Conservation (phyloP, 352 stramenopile genomes). For the Globisporangium cederbergense region DNA sequence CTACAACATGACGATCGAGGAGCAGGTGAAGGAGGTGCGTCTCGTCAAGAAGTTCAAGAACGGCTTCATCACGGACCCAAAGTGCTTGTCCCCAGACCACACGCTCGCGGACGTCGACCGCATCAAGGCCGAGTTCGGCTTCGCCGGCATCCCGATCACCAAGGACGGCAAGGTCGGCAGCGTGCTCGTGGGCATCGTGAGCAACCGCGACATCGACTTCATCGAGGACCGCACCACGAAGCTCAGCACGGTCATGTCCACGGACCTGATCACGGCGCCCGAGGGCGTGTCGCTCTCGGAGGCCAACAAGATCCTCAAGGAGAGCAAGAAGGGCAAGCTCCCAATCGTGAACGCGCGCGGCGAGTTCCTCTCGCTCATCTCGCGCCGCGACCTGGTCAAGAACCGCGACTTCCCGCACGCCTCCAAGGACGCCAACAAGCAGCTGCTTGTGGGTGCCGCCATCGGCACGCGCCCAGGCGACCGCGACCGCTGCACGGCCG, state of each 20-base stretch:
- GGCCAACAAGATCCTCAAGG: constrained; percentile 97
- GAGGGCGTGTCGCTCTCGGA: constrained; percentile 95
- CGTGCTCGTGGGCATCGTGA: constrained; percentile 98
- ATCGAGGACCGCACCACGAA: constrained; percentile 92
- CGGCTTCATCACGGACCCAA: constrained; percentile 99
- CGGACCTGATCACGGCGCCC: constrained; percentile 90
- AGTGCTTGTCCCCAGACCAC: constrained; percentile 94
- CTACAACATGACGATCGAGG: constrained; percentile 99
- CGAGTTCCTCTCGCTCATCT: constrained; percentile 98
- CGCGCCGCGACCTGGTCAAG: constrained; percentile 97
- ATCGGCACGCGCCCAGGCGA: constrained; percentile 98
- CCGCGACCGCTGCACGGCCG: constrained; percentile 88
- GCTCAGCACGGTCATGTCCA: constrained; percentile 87
- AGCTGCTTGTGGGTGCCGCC: constrained; percentile 97
- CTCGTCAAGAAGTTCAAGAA: constrained; percentile 99
- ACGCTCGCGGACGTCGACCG: constrained; percentile 95
- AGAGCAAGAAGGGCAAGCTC: constrained; percentile 99
- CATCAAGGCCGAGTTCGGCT: constrained; percentile 96
- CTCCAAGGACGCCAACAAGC: constrained; percentile 98
- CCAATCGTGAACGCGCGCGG: constrained; percentile 98
- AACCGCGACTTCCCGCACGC: constrained; percentile 96
- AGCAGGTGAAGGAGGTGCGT: constrained; percentile 93
- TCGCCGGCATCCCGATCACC: constrained; percentile 99
- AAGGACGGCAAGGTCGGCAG: constrained; percentile 96
- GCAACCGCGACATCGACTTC: constrained; percentile 99